These are phyloP conservation scores for Cercophora scortea DNA, from an alignment of 495 filamentous ascomycete species.

Conservation along the genomic window DNA sequence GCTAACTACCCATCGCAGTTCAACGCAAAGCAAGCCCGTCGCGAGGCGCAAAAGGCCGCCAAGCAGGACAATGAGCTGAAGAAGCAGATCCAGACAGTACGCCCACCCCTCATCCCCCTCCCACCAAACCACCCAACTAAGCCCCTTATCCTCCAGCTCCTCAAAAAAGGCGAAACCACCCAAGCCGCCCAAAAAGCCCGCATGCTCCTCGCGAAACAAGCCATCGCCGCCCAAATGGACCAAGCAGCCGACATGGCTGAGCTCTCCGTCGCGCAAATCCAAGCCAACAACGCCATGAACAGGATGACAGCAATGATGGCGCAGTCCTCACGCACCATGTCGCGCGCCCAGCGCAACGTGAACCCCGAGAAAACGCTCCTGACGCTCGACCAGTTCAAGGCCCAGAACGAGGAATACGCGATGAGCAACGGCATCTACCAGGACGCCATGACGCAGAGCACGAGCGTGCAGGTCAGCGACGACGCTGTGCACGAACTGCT, in stretches of 20 bases:
- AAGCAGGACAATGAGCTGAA: constrained; percentile 78
- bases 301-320: constrained; percentile 47
- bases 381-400: constrained; percentile 72
- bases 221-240: constrained; percentile 46
- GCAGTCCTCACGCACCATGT: constrained; percentile 41
- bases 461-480: constrained; percentile 68
- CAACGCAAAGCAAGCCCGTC: constrained; percentile 74
- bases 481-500: constrained; percentile 78
- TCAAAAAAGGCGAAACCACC: constrained; percentile 62
- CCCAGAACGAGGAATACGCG: constrained; percentile 78
- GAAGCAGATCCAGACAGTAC: constrained; percentile 73
- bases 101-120: constrained; percentile 1
- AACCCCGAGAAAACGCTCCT: constrained; percentile 58
- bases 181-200: constrained; percentile 78
- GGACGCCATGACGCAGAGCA: constrained; percentile 68
- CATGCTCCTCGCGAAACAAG: constrained; percentile 46
- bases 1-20: constrained; percentile 42
- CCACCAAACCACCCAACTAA: background rate
- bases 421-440: constrained; percentile 77
- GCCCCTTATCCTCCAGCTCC: constrained; percentile 44
- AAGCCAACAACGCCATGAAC: constrained; percentile 49
- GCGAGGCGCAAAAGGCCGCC: constrained; percentile 71
- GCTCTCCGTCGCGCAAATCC: constrained; percentile 43
- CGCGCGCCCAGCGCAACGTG: constrained; percentile 66
- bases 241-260: constrained; percentile 48